Base-by-base conservation (phyloP, 768 basidiomycete genomes). In the Boletus rufocinnamomeus region DNA sequence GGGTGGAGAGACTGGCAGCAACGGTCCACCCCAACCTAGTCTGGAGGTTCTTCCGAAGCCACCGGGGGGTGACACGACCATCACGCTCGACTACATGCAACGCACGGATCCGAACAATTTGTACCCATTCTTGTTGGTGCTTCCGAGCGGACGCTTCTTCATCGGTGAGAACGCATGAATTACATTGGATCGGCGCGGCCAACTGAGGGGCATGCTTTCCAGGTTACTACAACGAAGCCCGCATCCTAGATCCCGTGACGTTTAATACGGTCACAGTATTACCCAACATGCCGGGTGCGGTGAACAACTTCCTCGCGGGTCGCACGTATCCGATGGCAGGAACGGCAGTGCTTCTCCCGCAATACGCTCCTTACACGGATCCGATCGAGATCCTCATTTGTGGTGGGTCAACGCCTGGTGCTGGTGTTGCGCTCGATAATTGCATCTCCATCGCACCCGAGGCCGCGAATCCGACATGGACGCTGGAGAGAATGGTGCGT, bases 211-310 rank as follows among this genome's bases (percentile, higher is more conserved):
- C 1, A 19, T n/a, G 3, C 5, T 14, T 37, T 30, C 58, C 37
- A 90, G 88, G 79, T 0, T 91, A 92, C 66, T 92, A 85, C 74
- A 92, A 93, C 60, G 87, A 92, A 70, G 91, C 90, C 1, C 84
- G 90, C 17, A 83, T 92, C 58, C 75, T 93, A 34, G 81, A 92
- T 56, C 84, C 87, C 0, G 75, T 68, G 11, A 88, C 82, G 1
- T 90, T 92, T 61, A 71, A 77, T 25, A 91, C 90, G 0, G 70
- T 84, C 54, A 72, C 72, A 9, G 72, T 75, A 5, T 71, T 91
- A 6, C 91, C 91, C 17, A 89, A 90, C 63, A 84, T 88, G 61
- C 90, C 91, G 0, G 89, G 86, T 0, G 78, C 85, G 0, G 91
- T 92, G 47, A 85, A 83, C 59, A 82, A 87, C 64, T 85, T 86